Evolutionary conservation across 257 asterid genomes (phyloP).

Genomic region (Coffea canephora): DNA sequence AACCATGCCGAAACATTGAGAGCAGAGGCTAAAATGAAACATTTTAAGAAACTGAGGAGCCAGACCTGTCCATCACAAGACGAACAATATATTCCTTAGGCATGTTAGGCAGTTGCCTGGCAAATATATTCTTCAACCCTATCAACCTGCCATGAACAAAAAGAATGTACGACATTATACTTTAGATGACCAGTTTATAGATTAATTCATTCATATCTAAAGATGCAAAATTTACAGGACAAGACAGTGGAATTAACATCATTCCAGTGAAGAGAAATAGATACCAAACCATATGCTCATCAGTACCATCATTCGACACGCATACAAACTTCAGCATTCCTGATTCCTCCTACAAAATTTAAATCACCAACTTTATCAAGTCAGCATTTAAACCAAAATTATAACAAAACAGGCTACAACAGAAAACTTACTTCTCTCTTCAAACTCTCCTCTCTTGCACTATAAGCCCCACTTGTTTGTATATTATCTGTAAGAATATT

Average conservation of each 20-base stretch:
- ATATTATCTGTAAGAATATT: conserved; percentile 69
- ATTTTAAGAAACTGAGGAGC: not conserved
- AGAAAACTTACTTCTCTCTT: conserved; percentile 74
- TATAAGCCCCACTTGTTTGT: conserved; percentile 94
- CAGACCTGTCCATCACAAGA: conserved; percentile 95
- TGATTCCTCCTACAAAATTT: conserved; percentile 73
- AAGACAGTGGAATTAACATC: conserved; percentile 8
- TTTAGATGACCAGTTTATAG: not conserved
- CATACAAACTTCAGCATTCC: conserved; percentile 83
- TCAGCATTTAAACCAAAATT: not conserved
- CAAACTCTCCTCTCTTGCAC: conserved; percentile 88
- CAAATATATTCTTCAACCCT: conserved; percentile 94
- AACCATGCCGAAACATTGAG: not conserved
- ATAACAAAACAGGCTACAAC: not conserved
- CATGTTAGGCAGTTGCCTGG: conserved; percentile 96
- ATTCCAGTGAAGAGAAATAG: conserved; percentile 21
- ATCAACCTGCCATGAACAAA: conserved; percentile 61
- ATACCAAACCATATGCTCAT: conserved; percentile 96
- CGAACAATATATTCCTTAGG: conserved; percentile 99
- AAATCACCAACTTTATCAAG: conserved; percentile 8
- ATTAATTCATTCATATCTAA: not conserved
- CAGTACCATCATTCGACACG: conserved; percentile 82
- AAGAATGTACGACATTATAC: not conserved
- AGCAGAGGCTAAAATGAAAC: not conserved
- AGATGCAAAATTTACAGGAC: not conserved